phyloP scores from a whole-genome alignment of 495 filamentous ascomycete species.

The Hypomontagnella monticulosa region DNA sequence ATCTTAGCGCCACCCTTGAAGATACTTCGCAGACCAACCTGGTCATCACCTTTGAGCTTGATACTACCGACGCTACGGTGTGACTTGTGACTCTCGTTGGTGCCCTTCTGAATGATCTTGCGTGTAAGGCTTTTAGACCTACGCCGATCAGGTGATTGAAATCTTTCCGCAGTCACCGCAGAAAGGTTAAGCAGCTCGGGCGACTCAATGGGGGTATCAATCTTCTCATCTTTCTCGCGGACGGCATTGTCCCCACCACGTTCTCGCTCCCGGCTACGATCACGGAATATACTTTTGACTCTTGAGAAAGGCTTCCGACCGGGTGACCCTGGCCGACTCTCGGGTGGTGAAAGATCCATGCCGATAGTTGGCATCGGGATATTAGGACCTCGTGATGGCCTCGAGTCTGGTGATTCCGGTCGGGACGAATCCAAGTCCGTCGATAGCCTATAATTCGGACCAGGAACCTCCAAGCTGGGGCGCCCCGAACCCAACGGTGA shows the following conservation, averaged over 20 bases:
- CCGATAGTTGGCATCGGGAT: conserved; percentile 50
- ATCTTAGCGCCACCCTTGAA: conserved; percentile 57
- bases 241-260: conserved; percentile 9
- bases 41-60: conserved; percentile 54
- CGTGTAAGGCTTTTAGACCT: conserved; percentile 53
- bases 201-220: conserved; percentile 32
- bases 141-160: conserved; percentile 42
- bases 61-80: conserved; percentile 52
- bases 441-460: conserved; percentile 47
- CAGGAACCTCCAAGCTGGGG: conserved; percentile 55
- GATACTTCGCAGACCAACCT: conserved; percentile 52
- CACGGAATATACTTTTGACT: conserved; percentile 59
- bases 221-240: conserved; percentile 42
- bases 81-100: conserved; percentile 50
- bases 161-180: conserved; percentile 38
- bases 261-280: conserved; percentile 54
- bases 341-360: conserved; percentile 55
- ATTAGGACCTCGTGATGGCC: conserved; percentile 43
- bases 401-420: conserved; percentile 51
- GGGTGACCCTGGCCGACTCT: conserved; percentile 55
- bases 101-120: conserved; percentile 41
- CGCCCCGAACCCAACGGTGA: conserved; percentile 43
- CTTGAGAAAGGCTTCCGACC: conserved; percentile 55
- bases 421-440: conserved; percentile 54
- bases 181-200: conserved; percentile 36